phyloP scores from a whole-genome alignment of 129 eudicot species.

The Centaurea solstitialis region DNA sequence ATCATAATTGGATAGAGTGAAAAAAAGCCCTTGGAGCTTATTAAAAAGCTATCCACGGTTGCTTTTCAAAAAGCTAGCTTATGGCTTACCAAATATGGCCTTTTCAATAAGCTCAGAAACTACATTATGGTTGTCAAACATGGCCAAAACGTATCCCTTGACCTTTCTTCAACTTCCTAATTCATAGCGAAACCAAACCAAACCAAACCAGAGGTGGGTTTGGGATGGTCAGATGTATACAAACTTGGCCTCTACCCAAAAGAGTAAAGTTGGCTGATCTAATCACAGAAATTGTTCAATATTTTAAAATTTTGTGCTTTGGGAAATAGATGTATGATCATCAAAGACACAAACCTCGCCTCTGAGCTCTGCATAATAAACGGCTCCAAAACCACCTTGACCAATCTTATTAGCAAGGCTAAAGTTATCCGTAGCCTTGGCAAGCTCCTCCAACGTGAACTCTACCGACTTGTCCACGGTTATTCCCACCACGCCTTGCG shows the following conservation, averaged over 20 bases:
- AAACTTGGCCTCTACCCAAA: background rate
- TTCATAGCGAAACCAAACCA: background rate
- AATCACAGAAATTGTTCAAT: background rate
- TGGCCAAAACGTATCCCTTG: background rate
- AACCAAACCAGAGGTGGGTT: background rate
- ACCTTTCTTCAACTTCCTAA: slow-evolving; percentile 2
- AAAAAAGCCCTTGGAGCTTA: too few relatives aligned
- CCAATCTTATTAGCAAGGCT: slow-evolving; percentile 64
- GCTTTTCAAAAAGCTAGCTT: background rate
- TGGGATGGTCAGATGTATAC: background rate
- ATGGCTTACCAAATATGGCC: background rate
- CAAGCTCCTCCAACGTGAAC: slow-evolving; percentile 78
- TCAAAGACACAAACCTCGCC: slow-evolving; percentile 65
- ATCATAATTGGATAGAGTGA: too few relatives aligned
- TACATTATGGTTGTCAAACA: background rate
- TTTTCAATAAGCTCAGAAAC: background rate
- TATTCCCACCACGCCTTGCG: slow-evolving; percentile 52
- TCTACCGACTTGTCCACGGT: slow-evolving; percentile 77
- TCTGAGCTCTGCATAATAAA: slow-evolving; percentile 73
- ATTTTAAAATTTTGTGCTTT: background rate
- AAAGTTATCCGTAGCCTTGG: slow-evolving; percentile 70
- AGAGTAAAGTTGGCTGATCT: background rate
- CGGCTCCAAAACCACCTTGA: slow-evolving; percentile 91
- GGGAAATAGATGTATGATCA: background rate
- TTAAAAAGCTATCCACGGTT: too few relatives aligned